These are phyloP conservation scores for Hypoxylon lienhwacheense DNA, from an alignment of 495 filamentous ascomycete species.

Conservation along the genomic window DNA sequence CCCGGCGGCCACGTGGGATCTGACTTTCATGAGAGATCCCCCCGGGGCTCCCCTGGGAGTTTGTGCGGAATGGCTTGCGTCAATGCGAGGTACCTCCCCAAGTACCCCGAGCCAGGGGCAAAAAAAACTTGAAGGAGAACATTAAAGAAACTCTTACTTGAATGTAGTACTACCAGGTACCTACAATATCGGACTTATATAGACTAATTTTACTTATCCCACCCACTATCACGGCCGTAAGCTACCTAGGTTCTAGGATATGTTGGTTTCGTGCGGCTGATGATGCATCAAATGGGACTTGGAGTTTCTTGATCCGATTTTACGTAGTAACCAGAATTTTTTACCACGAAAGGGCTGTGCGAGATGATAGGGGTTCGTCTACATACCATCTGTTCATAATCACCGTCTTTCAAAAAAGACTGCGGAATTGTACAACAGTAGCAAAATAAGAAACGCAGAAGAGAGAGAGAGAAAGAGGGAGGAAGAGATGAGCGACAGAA, in stretches of 20 bases:
- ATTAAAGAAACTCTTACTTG: no score
- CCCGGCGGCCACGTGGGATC: slow-evolving; percentile 50
- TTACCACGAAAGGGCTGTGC: slow-evolving; percentile 11
- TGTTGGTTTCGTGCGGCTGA: no score
- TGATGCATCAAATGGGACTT: no score
- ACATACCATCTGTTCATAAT: no score
- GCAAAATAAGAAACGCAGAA: no score
- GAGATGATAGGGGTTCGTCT: no score
- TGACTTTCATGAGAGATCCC: slow-evolving; percentile 35
- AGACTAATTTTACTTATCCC: slow-evolving; percentile 28
- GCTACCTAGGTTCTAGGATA: slow-evolving; percentile 20
- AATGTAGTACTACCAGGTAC: no score
- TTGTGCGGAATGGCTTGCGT: slow-evolving; percentile 35
- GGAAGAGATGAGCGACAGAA: no score
- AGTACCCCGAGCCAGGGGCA: slow-evolving; percentile 30
- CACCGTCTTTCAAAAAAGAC: no score
- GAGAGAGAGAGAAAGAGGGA: no score
- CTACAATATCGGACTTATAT: slow-evolving; percentile 15
- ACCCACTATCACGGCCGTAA: slow-evolving; percentile 30
- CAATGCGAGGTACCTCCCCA: slow-evolving; percentile 31
- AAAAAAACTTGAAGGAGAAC: background rate
- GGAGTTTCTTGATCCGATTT: no score
- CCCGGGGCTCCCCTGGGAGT: slow-evolving; percentile 36
- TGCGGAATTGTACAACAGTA: no score
- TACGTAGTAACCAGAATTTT: slow-evolving; percentile 3